Conservation (phyloP, 2,329 filamentous ascomycete genomes). For the Cladophialophora exuberans region DNA sequence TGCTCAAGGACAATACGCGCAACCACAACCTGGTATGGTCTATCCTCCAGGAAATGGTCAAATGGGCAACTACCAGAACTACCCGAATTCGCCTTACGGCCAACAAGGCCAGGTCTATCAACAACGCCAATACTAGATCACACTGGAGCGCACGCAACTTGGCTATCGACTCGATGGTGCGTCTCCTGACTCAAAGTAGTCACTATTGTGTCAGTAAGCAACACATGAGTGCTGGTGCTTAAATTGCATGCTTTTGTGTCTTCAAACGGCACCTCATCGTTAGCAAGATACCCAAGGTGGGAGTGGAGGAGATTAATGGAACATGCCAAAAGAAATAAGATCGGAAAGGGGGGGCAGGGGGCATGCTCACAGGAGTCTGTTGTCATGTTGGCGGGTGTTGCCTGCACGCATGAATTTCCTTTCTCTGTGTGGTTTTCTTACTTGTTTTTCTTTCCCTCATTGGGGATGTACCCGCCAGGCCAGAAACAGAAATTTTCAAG, state of each 20-base stretch:
- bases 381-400: slow-evolving; percentile 18
- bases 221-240: slow-evolving; percentile 5
- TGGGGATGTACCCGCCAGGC: slow-evolving; percentile 13
- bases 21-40: slow-evolving; percentile 48
- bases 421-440: slow-evolving; percentile 13
- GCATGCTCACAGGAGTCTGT: slow-evolving; percentile 24
- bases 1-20: slow-evolving; percentile 65
- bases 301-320: slow-evolving; percentile 33
- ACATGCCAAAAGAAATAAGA: slow-evolving; percentile 18
- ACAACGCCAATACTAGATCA: slow-evolving; percentile 49
- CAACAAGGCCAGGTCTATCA: slow-evolving; percentile 55
- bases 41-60: slow-evolving; percentile 52
- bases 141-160: not conserved
- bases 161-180: slow-evolving; percentile 3
- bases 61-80: slow-evolving; percentile 50
- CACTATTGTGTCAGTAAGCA: not conserved
- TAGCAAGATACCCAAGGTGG: slow-evolving; percentile 34
- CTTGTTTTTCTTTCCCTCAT: slow-evolving; percentile 14
- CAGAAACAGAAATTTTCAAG: slow-evolving; percentile 13
- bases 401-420: slow-evolving; percentile 22
- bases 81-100: slow-evolving; percentile 54
- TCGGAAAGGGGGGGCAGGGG: too few species aligned
- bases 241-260: slow-evolving; percentile 16
- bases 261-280: slow-evolving; percentile 30
- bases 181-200: not conserved